A percentile compares a stretch with the other conserved stretches of the same genome.
Evolutionary conservation across 179 eudicot genomes (phyloP).

Genomic region (Amaranthus tricolor): DNA sequence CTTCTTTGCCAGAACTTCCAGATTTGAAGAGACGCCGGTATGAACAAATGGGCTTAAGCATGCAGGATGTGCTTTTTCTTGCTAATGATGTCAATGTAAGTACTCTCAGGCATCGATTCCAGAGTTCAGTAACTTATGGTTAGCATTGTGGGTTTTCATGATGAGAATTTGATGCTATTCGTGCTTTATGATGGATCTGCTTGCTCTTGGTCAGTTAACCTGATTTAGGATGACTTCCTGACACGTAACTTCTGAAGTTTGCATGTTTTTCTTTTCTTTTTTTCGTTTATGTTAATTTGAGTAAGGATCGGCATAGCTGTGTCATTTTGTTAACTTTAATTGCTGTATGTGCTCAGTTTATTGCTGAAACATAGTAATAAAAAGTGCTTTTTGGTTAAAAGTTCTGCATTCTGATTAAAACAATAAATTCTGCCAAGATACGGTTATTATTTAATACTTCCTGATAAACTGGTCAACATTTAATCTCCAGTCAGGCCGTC

Average conservation of each 20-base stretch:
- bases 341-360: neutral
- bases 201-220: neutral
- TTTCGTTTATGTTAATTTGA: neutral
- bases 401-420: neutral
- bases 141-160: neutral
- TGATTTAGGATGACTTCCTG: neutral
- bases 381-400: neutral
- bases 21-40: constrained; percentile 86
- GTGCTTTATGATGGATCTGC: constrained; percentile 8
- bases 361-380: neutral
- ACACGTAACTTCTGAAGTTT: neutral
- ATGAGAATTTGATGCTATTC: constrained; percentile 9
- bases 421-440: neutral
- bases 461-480: neutral
- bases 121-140: neutral
- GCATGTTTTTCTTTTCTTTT: neutral
- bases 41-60: constrained; percentile 79
- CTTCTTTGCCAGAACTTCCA: constrained; percentile 85
- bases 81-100: constrained; percentile 80
- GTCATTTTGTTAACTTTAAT: no score
- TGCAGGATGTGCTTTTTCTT: constrained; percentile 90
- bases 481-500: neutral
- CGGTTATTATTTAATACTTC: neutral
- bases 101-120: constrained; percentile 10
- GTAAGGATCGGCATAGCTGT: neutral